Conservation (phyloP, 352 stramenopile genomes). For the Phytophthora cryptogea region DNA sequence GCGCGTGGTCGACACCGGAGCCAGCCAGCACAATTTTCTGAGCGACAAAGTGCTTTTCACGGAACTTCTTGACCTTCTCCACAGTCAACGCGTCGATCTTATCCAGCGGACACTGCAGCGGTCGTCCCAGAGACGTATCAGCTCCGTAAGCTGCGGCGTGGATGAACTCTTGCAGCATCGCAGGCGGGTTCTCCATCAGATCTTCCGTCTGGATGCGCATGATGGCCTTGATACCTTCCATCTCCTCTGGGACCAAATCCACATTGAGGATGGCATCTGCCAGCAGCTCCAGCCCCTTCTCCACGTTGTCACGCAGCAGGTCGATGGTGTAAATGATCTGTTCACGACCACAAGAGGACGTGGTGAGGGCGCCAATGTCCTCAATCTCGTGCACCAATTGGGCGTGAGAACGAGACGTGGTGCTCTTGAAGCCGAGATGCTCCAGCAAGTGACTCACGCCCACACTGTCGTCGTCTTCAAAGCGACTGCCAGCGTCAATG, state of each 20-base stretch:
- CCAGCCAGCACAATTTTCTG: constrained; percentile 92
- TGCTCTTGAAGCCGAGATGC: constrained; percentile 96
- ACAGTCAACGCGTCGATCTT: constrained; percentile 77
- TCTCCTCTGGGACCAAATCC: constrained; percentile 79
- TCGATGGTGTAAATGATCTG: constrained; percentile 98
- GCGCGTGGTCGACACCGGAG: constrained; percentile 95
- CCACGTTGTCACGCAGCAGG: constrained; percentile 94
- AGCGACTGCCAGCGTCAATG: constrained; percentile 90
- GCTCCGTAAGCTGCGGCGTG: constrained; percentile 87
- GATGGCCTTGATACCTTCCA: constrained; percentile 93
- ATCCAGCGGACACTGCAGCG: constrained; percentile 80
- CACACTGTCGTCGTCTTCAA: constrained; percentile 75
- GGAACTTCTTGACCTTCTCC: constrained; percentile 77
- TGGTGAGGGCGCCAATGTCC: constrained; percentile 92
- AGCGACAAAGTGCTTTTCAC: constrained; percentile 80
- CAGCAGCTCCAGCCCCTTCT: constrained; percentile 90
- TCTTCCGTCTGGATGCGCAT: constrained; percentile 95
- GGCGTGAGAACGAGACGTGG: constrained; percentile 76
- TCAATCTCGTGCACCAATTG: constrained; percentile 92
- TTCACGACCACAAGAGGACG: constrained; percentile 91
- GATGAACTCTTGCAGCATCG: constrained; percentile 85
- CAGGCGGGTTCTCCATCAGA: constrained; percentile 84
- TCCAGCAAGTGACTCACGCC: constrained; percentile 95
- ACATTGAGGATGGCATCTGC: constrained; percentile 88
- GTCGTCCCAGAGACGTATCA: constrained; percentile 72